Conservation (phyloP, 129 eudicot species). For the Heracleum sosnowskyi region DNA sequence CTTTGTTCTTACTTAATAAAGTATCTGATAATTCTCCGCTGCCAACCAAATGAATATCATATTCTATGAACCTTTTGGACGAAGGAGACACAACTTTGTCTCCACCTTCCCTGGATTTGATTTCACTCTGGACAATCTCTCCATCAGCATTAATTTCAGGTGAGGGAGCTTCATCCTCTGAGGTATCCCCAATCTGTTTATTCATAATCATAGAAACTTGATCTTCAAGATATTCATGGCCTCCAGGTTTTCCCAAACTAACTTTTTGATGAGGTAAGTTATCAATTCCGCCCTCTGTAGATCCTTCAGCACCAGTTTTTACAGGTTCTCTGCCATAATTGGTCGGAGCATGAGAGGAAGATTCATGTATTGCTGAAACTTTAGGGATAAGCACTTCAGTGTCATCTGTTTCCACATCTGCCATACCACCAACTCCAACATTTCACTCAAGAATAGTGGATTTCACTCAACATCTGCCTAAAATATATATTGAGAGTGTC, state of each 20-base stretch:
- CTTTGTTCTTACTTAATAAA: background rate
- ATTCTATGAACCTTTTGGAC: background rate
- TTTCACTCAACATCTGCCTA: too few species aligned
- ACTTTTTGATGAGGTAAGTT: conserved; percentile 16
- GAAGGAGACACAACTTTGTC: background rate
- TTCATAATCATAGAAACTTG: background rate
- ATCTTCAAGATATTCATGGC: background rate
- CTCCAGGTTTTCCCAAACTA: conserved; percentile 14
- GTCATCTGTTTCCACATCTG: conserved; percentile 12
- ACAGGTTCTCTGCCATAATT: background rate
- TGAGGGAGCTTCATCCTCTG: conserved; percentile 11
- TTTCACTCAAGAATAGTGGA: background rate
- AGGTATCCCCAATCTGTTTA: conserved; percentile 3
- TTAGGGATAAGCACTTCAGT: conserved; percentile 10
- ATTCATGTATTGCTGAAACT: conserved; percentile 8
- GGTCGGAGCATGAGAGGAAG: conserved; percentile 4
- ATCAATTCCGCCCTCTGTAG: conserved; percentile 4
- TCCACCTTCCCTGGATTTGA: background rate
- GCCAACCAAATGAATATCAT: background rate
- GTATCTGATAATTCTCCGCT: background rate
- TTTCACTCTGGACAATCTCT: conserved; percentile 1
- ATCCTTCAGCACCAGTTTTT: background rate
- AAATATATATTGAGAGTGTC: background rate
- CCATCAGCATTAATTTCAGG: conserved; percentile 2
- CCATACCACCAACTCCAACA: conserved; percentile 16